Percentiles rank a stretch among this genome's conserved stretches.
phyloP scores from a whole-genome alignment of 2,329 filamentous ascomycete species.

The Escovopsis weberi region DNA sequence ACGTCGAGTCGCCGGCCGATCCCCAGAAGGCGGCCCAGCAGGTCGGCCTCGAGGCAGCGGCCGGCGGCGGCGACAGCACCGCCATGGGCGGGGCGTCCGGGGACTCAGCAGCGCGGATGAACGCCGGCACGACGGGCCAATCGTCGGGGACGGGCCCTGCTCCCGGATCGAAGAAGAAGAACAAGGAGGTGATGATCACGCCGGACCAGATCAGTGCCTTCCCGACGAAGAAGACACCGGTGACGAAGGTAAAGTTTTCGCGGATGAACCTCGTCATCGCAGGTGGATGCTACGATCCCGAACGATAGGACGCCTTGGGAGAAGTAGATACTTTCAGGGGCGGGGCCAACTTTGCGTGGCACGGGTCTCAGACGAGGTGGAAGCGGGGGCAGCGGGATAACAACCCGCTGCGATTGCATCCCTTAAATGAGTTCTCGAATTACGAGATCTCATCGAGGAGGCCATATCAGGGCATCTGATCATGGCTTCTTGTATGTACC shows the following conservation, averaged over 20 bases:
- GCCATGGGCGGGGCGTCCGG: constrained; percentile 12
- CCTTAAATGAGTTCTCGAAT: too few species aligned
- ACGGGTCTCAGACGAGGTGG: too few species aligned
- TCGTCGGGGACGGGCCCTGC: constrained; percentile 14
- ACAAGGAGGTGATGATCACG: constrained; percentile 79
- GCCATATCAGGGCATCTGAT: too few species aligned
- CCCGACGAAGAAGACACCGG: constrained; percentile 88
- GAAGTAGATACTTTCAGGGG: too few species aligned
- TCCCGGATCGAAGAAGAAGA: constrained; percentile 51
- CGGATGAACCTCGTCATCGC: constrained; percentile 89
- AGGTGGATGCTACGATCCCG: constrained; percentile 54
- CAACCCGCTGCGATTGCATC: too few species aligned
- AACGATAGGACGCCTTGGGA: constrained; percentile 21
- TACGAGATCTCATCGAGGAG: too few species aligned
- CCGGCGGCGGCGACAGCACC: constrained; percentile 26
- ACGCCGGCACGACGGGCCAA: constrained; percentile 14
- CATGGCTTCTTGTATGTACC: too few species aligned
- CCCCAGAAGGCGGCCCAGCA: constrained; percentile 41
- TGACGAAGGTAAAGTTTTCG: constrained; percentile 87
- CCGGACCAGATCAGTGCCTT: constrained; percentile 92
- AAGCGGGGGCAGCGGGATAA: too few species aligned
- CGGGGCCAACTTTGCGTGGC: too few species aligned
- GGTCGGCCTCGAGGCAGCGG: constrained; percentile 27
- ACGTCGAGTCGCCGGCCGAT: constrained; percentile 60
- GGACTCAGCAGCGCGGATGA: constrained; percentile 14